Percentiles rank a stretch among this genome's conserved stretches.
Evolutionary conservation across 2,329 filamentous ascomycete genomes (phyloP).

Genomic region (Diaporthe australafricana): DNA sequence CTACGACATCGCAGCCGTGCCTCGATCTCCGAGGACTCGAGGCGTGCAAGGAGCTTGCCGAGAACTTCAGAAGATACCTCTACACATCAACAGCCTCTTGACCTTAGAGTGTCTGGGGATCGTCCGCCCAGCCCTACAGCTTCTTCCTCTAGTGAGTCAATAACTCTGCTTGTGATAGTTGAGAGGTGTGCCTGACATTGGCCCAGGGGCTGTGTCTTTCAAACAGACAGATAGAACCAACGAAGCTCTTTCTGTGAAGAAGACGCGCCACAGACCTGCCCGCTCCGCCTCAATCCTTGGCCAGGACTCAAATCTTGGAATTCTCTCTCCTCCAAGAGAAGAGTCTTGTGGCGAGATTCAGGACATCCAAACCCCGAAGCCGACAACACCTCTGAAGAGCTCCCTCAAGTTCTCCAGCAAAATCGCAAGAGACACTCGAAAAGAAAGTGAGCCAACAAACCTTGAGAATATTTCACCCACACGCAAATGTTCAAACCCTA

Average conservation of each 20-base stretch:
- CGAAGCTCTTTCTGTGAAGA: slow-evolving; percentile 36
- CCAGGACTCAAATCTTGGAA: background rate
- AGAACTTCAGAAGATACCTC: slow-evolving; percentile 20
- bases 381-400: slow-evolving; percentile 31
- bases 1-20: slow-evolving; percentile 40
- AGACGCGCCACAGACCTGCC: slow-evolving; percentile 29
- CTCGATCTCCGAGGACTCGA: slow-evolving; percentile 34
- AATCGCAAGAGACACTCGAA: background rate
- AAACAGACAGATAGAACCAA: slow-evolving; percentile 34
- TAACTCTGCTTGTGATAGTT: background rate
- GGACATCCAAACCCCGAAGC: background rate
- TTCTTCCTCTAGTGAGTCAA: slow-evolving; percentile 13
- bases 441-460: background rate
- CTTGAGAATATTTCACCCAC: background rate
- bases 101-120: background rate
- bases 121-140: background rate
- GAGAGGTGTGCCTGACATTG: background rate
- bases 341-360: slow-evolving; percentile 18
- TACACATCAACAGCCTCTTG: background rate
- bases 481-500: background rate
- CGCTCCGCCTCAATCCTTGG: slow-evolving; percentile 13
- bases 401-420: slow-evolving; percentile 28
- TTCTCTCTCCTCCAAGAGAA: slow-evolving; percentile 28
- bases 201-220: slow-evolving; percentile 35
- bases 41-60: slow-evolving; percentile 24